These are phyloP conservation scores for Chrysoporthe cubensis DNA, from an alignment of 2,329 filamentous ascomycete species.

Conservation along the genomic window DNA sequence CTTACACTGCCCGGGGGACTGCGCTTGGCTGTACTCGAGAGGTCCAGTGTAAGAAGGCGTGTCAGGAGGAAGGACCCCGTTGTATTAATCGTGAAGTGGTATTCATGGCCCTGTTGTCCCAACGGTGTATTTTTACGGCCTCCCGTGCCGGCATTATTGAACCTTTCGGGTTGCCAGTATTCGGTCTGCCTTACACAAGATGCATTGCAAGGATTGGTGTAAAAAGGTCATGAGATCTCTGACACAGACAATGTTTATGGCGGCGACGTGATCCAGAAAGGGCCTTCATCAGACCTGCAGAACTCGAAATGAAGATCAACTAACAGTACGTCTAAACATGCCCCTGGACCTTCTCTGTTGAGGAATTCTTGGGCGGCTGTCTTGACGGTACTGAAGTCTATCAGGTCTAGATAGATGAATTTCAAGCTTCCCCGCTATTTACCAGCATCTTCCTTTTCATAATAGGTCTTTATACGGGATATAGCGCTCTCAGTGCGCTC, in stretches of 20 bases:
- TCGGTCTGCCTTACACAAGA: too few species aligned
- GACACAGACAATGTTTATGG: too few species aligned
- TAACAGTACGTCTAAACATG: slow-evolving; percentile 31
- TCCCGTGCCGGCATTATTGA: slow-evolving; percentile 35
- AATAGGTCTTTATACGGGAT: slow-evolving; percentile 29
- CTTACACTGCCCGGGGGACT: slow-evolving; percentile 28
- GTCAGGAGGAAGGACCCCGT: slow-evolving; percentile 30
- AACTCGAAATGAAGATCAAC: not conserved
- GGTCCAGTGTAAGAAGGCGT: slow-evolving; percentile 30
- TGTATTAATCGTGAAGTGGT: slow-evolving; percentile 32
- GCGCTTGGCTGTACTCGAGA: slow-evolving; percentile 29
- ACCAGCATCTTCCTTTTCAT: slow-evolving; percentile 8
- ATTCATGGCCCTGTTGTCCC: slow-evolving; percentile 32
- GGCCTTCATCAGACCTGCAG: too few species aligned
- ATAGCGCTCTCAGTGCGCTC: slow-evolving; percentile 31
- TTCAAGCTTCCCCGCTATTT: slow-evolving; percentile 24
- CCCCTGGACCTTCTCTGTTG: slow-evolving; percentile 20
- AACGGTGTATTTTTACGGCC: slow-evolving; percentile 29
- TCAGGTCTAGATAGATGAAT: slow-evolving; percentile 32
- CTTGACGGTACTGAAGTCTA: slow-evolving; percentile 31
- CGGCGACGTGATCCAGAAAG: too few species aligned
- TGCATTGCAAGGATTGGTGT: not conserved
- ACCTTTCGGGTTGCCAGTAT: not conserved
- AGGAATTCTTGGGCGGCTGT: slow-evolving; percentile 28
- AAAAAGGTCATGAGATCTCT: not conserved